phyloP scores from a whole-genome alignment of 768 basidiomycete genomes.

The Tulasnella sp. region DNA sequence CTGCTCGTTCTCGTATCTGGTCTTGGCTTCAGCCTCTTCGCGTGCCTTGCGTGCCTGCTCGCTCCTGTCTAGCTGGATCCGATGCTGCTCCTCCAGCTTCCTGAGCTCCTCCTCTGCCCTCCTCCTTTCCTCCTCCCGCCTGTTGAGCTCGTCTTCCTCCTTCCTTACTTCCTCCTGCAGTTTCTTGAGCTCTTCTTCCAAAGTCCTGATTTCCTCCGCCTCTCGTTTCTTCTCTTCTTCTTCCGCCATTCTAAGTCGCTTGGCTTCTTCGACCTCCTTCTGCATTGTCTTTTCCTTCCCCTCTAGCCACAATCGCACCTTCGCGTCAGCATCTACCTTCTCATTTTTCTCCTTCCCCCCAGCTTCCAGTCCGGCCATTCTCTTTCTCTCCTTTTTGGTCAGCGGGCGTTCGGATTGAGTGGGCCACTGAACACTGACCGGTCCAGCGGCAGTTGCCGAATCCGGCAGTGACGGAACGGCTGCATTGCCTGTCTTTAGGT shows the following conservation, averaged over 20 bases:
- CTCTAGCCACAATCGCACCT: background rate
- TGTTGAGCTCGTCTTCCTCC: too few relatives aligned
- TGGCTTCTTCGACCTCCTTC: background rate
- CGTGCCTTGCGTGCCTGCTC: background rate
- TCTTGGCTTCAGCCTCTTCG: background rate
- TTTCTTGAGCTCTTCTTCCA: background rate
- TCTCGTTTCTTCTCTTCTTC: background rate
- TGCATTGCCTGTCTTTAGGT: too few relatives aligned
- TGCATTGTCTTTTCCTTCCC: background rate
- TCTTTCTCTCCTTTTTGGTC: background rate
- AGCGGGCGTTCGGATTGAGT: background rate
- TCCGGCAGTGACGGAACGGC: too few relatives aligned
- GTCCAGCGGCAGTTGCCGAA: too few relatives aligned
- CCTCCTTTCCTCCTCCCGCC: too few relatives aligned
- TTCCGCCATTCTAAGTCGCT: background rate
- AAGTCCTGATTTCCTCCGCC: background rate
- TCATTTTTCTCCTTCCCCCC: too few relatives aligned
- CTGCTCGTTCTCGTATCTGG: slow-evolving; percentile 35
- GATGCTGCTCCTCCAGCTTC: too few relatives aligned
- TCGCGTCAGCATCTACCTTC: background rate
- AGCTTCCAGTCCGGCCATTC: background rate
- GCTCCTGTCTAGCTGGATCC: too few relatives aligned
- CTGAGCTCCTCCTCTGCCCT: too few relatives aligned
- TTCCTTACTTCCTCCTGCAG: too few relatives aligned
- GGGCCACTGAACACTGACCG: too few relatives aligned